A percentile compares a stretch with the other conserved stretches of the same genome.
Evolutionary conservation across 1,284 basidiomycete species (phyloP).

Genomic region (Cryptococcus deneoformans): DNA sequence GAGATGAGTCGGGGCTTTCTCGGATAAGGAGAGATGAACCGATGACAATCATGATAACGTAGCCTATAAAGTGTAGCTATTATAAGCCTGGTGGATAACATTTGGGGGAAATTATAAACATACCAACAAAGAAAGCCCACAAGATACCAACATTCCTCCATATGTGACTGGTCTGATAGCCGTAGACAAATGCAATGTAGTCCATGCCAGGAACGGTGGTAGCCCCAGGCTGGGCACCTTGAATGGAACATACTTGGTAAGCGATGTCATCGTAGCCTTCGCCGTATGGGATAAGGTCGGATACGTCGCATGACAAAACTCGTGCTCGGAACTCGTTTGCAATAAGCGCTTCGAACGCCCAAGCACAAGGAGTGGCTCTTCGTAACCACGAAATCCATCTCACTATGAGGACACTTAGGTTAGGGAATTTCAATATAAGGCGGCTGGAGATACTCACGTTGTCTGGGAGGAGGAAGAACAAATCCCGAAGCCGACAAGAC

Average conservation of each 20-base stretch:
- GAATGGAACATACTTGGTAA: conserved; percentile 48
- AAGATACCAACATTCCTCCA: conserved; percentile 49
- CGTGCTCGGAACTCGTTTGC: neutral
- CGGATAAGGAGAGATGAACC: conserved; percentile 6
- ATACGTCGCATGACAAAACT: neutral
- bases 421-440: conserved; percentile 47
- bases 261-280: conserved; percentile 30
- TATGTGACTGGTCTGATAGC: conserved; percentile 38
- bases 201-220: conserved; percentile 38
- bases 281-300: neutral
- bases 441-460: neutral
- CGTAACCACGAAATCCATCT: conserved; percentile 61
- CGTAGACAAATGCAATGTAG: conserved; percentile 49
- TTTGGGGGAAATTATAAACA: conserved; percentile 58
- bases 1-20: conserved; percentile 56
- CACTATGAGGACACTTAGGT: neutral
- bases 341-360: neutral
- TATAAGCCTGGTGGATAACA: conserved; percentile 44
- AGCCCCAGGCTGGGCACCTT: conserved; percentile 39
- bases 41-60: neutral
- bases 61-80: conserved; percentile 3
- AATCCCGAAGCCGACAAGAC: conserved; percentile 29
- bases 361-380: conserved; percentile 47
- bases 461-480: neutral
- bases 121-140: conserved; percentile 59